Evolutionary conservation across 2,329 filamentous ascomycete genomes (phyloP), one percentile per base, ranked within the genome.

Genomic region (Penicillium sp.): DNA sequence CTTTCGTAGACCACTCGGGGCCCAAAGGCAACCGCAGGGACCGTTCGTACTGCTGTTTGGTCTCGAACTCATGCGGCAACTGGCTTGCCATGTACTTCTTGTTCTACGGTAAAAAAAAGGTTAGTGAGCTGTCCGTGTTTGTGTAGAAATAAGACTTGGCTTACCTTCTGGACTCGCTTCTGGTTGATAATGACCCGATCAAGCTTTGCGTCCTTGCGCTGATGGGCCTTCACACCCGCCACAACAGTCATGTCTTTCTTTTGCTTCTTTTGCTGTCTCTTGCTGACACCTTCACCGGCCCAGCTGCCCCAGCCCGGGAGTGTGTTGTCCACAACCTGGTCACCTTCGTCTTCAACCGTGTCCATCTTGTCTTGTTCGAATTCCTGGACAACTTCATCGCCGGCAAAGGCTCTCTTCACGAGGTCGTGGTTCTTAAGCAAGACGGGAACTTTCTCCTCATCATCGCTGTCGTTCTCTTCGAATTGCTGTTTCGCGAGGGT

Each of bases 1-100:
- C 86, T 83, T 96, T 97, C n/a, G 93, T 97, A 65, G 87, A 86
- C 92, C 93, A 99, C 75, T 99, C 93, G 16, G 89, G 90, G 1
- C 94, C 94, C 58, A 97, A 85, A 1, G 94, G 94, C 63, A 97
- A 77, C 42, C 93, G 82, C 56, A 97, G 79, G 61, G 89, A 89
- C 49, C 93, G 81, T 80, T 99, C 94, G 76, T 97, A 97, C 79
- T 97, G 92, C 69, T 89, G 83, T 64, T 82, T 83, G 29, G 84
- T 90, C 80, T 97, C 93, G 74, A 92, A 97, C n/a, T 87, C 87
- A 75, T 95, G 90, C 48, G 94, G 94, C 49, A 99, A 79, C 66
- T 86, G 84, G 9, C 86, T 85, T 18, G 94, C 92, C 67, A 96
- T 82, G 69, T 96, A 97, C 71, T 90, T 92, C 67, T 85, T 84